Conservation (phyloP, 805 yeast genomes). For the Komagataella phaffii region DNA sequence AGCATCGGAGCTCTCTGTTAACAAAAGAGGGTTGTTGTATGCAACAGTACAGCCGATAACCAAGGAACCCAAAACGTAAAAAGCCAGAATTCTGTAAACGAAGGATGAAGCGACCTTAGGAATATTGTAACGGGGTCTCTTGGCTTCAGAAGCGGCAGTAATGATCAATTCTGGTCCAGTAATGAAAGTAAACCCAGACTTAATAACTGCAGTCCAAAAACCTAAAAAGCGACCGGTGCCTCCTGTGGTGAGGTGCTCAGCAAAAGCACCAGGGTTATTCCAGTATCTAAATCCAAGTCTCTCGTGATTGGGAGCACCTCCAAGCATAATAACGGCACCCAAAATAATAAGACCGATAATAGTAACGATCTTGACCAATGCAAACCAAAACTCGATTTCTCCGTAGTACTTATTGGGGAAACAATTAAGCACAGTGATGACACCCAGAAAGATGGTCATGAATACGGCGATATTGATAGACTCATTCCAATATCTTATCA, state of each 20-base stretch:
- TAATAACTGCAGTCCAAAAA: conserved; percentile 47
- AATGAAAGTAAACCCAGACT: conserved; percentile 54
- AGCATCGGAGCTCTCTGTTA: conserved; percentile 40
- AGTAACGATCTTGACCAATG: conserved; percentile 51
- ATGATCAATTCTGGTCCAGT: conserved; percentile 19
- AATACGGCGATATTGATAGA: conserved; percentile 40
- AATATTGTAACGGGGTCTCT: conserved; percentile 16
- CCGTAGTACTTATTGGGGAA: conserved; percentile 25
- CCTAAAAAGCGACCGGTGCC: conserved; percentile 51
- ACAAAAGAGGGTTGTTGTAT: conserved; percentile 23
- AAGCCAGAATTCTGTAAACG: conserved; percentile 17
- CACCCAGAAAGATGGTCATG: conserved; percentile 38
- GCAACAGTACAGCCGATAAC: conserved; percentile 37
- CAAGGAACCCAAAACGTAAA: conserved; percentile 19
- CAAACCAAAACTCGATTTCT: conserved; percentile 53
- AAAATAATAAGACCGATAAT: conserved; percentile 46
- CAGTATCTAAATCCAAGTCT: conserved; percentile 28
- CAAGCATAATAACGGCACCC: conserved; percentile 43
- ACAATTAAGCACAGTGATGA: conserved; percentile 30
- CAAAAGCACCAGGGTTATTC: conserved; percentile 29
- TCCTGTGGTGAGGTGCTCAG: conserved; percentile 34
- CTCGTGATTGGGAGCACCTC: conserved; percentile 39
- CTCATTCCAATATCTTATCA: conserved; percentile 44
- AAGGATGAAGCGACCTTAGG: conserved; percentile 20
- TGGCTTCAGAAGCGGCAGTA: conserved; percentile 19